phyloP scores from a whole-genome alignment of 2,329 filamentous ascomycete genomes.

The Calonectria hawksworthii region DNA sequence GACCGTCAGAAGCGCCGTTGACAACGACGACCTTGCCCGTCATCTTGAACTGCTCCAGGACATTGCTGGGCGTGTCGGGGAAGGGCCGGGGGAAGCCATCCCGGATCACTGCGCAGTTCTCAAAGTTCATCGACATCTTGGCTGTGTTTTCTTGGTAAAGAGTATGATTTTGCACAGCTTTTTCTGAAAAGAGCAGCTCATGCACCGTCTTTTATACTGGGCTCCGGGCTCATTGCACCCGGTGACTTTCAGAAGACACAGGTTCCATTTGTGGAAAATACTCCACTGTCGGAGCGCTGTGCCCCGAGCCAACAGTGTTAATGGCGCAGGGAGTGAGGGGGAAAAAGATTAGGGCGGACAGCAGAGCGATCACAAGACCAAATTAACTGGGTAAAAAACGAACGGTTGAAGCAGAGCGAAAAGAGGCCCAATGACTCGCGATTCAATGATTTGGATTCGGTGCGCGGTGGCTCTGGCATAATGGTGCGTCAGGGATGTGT shows the following conservation, averaged over 20 bases:
- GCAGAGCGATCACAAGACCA: slow-evolving; percentile 1
- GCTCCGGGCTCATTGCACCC: not conserved
- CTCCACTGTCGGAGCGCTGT: slow-evolving; percentile 24
- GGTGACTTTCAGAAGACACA: not conserved
- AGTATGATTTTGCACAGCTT: not conserved
- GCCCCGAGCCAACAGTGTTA: slow-evolving; percentile 12
- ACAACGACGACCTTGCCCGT: slow-evolving; percentile 58
- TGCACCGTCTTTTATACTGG: slow-evolving; percentile 4
- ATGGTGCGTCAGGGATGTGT: not conserved
- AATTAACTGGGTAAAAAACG: not conserved
- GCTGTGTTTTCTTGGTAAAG: not conserved
- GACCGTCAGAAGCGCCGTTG: slow-evolving; percentile 61
- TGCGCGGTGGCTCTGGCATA: not conserved
- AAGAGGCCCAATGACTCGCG: not conserved
- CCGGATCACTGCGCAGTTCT: slow-evolving; percentile 39
- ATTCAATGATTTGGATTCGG: not conserved
- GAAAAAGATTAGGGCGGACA: slow-evolving; percentile 5
- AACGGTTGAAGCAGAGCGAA: not conserved
- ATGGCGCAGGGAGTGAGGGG: slow-evolving; percentile 20
- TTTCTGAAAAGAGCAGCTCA: not conserved
- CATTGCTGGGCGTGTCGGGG: slow-evolving; percentile 50
- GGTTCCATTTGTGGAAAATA: slow-evolving; percentile 1
- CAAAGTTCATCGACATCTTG: slow-evolving; percentile 47
- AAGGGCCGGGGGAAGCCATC: slow-evolving; percentile 45
- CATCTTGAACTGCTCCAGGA: slow-evolving; percentile 60